phyloP scores from a whole-genome alignment of 192 early-diverging fungal species.

The Coemansia sp. region DNA sequence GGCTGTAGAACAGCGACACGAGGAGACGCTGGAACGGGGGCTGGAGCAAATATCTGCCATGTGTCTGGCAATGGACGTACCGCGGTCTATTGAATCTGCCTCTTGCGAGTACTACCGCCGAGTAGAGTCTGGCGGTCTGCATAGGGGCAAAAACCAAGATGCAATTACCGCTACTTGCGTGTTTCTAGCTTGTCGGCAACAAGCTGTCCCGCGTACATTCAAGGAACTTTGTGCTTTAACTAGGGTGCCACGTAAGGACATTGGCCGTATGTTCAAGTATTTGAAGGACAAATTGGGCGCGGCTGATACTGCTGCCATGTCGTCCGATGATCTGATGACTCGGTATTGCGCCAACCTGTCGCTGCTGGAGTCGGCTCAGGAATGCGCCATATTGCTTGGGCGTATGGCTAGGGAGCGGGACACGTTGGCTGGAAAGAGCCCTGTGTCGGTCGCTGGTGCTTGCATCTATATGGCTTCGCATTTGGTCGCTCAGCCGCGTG shows the following conservation, averaged over 20 bases:
- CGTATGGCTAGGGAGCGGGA: conserved; percentile 76
- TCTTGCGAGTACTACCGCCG: conserved; percentile 89
- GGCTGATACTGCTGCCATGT: conserved; percentile 62
- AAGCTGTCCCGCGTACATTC: conserved; percentile 84
- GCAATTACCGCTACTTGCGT: conserved; percentile 90
- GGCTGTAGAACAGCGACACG: conserved; percentile 70
- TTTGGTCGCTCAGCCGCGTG: conserved; percentile 67
- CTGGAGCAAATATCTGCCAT: conserved; percentile 78
- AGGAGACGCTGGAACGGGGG: conserved; percentile 71
- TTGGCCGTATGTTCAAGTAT: conserved; percentile 72
- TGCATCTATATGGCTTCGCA: conserved; percentile 86
- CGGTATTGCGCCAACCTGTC: conserved; percentile 82
- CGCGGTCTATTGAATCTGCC: conserved; percentile 69
- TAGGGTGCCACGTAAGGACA: conserved; percentile 90
- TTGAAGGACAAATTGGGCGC: conserved; percentile 61
- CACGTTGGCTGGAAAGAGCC: conserved; percentile 85
- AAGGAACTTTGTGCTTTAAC: conserved; percentile 92
- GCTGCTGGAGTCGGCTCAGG: conserved; percentile 66
- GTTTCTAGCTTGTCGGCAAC: conserved; percentile 88
- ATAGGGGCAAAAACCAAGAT: conserved; percentile 80
- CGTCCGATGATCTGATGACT: conserved; percentile 71
- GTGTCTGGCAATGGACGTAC: conserved; percentile 79
- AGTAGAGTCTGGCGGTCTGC: conserved; percentile 79
- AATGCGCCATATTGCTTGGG: conserved; percentile 71
- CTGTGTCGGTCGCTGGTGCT: conserved; percentile 89